Conservation (phyloP, 805 yeast genomes). For the Barnettozyma pratensis region DNA sequence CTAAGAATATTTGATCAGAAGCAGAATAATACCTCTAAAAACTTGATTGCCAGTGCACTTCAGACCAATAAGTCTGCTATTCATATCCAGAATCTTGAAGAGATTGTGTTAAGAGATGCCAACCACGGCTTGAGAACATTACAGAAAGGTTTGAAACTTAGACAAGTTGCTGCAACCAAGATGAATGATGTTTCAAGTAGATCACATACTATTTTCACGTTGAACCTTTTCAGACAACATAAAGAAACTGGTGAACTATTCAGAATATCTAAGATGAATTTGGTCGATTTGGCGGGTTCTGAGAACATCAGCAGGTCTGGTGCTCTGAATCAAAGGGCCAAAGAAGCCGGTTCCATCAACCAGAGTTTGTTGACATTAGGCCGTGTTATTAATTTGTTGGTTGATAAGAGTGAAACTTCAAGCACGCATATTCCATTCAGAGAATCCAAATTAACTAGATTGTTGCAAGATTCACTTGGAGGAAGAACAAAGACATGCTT, state of each 20-base stretch:
- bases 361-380: constrained; percentile 86
- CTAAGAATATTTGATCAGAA: constrained; percentile 47
- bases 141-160: constrained; percentile 49
- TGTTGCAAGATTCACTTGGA: constrained; percentile 78
- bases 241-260: constrained; percentile 40
- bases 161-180: constrained; percentile 69
- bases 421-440: constrained; percentile 74
- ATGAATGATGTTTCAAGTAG: constrained; percentile 70
- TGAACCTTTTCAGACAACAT: constrained; percentile 46
- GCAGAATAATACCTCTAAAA: not conserved
- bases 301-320: constrained; percentile 89
- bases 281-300: constrained; percentile 94
- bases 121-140: constrained; percentile 52
- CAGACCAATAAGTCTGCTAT: constrained; percentile 28
- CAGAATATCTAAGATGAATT: constrained; percentile 66
- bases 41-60: constrained; percentile 3
- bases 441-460: constrained; percentile 71
- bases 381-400: constrained; percentile 74
- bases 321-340: constrained; percentile 77
- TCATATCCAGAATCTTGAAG: constrained; percentile 60
- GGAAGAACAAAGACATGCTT: constrained; percentile 84
- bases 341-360: constrained; percentile 91
- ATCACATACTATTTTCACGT: constrained; percentile 73
- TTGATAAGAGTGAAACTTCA: constrained; percentile 44
- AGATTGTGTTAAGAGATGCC: constrained; percentile 49